phyloP scores from a whole-genome alignment of 371 early-diverging fungal species.

The Mucor indicus region DNA sequence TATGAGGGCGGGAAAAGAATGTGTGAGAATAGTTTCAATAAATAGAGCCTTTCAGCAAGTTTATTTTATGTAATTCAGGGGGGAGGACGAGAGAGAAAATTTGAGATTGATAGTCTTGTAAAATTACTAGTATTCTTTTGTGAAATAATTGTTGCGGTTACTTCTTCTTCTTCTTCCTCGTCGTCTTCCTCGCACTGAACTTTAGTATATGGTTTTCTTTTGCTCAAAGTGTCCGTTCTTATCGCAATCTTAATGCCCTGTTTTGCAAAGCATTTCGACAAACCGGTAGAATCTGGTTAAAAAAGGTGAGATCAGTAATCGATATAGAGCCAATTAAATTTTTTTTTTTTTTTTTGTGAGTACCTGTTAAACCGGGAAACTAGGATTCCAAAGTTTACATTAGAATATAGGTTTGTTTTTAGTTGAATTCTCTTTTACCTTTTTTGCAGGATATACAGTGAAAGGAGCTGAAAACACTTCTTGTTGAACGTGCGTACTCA shows the following conservation, averaged over 20 bases:
- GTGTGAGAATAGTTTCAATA: no score
- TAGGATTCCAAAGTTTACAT: neutral
- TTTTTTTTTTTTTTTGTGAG: neutral
- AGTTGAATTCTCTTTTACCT: conserved; percentile 6
- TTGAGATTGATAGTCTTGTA: no score
- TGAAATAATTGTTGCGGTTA: no score
- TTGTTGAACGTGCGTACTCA: conserved; percentile 26
- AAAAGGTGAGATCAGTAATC: neutral
- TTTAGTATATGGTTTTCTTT: no score
- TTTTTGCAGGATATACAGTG: conserved; percentile 52
- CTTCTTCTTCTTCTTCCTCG: no score
- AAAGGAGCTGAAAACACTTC: conserved; percentile 42
- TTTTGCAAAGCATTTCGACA: conserved; percentile 64
- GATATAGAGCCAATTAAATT: neutral
- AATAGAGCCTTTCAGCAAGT: no score
- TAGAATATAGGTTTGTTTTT: neutral
- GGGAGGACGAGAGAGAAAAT: no score
- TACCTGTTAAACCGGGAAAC: conserved; percentile 66
- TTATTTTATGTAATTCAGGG: no score
- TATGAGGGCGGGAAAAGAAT: no score
- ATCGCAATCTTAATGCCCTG: conserved; percentile 69
- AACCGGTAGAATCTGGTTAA: conserved; percentile 51
- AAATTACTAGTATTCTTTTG: no score
- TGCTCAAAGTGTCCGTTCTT: no score
- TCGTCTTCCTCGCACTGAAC: no score